Percentiles rank a stretch among this genome's conserved stretches.
These are phyloP conservation scores for Linnemannia zychae DNA, from an alignment of 192 early-diverging fungal species.

Conservation along the genomic window DNA sequence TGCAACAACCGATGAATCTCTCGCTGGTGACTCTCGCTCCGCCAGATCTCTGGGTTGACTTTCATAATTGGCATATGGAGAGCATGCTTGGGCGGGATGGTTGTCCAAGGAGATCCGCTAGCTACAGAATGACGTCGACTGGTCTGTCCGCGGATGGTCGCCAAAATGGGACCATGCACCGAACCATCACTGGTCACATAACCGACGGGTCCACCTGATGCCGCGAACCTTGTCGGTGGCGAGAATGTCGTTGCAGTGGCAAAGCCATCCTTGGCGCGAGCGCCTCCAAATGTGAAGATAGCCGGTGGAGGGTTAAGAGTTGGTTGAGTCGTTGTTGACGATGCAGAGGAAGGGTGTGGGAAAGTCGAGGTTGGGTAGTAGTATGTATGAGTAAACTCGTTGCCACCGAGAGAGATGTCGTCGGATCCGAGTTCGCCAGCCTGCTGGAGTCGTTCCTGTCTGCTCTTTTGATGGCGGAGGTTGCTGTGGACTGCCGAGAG, in stretches of 20 bases:
- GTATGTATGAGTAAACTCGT: not conserved
- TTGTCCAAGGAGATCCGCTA: constrained; percentile 20
- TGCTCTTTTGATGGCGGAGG: constrained; percentile 6
- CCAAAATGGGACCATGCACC: not conserved
- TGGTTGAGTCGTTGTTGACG: not conserved
- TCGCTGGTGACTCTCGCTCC: constrained; percentile 41
- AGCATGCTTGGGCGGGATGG: constrained; percentile 30
- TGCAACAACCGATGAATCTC: constrained; percentile 42
- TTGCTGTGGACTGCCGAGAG: constrained; percentile 16
- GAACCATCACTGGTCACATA: not conserved
- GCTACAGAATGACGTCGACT: constrained; percentile 31
- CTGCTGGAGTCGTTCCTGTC: not conserved
- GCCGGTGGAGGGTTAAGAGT: constrained; percentile 11
- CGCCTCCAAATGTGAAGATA: constrained; percentile 19
- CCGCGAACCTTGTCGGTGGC: not conserved
- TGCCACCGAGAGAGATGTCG: not conserved
- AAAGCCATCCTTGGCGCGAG: not conserved
- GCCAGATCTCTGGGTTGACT: constrained; percentile 40
- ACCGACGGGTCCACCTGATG: not conserved
- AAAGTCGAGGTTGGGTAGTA: constrained; percentile 3
- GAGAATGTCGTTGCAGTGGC: not conserved
- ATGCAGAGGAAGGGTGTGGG: not conserved
- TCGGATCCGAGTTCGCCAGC: not conserved
- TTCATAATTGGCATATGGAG: constrained; percentile 51
- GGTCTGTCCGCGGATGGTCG: not conserved